Percentiles rank a stretch among this genome's conserved stretches.
Conservation (phyloP, 2,329 filamentous ascomycete species). For the Myriangium duriaei region DNA sequence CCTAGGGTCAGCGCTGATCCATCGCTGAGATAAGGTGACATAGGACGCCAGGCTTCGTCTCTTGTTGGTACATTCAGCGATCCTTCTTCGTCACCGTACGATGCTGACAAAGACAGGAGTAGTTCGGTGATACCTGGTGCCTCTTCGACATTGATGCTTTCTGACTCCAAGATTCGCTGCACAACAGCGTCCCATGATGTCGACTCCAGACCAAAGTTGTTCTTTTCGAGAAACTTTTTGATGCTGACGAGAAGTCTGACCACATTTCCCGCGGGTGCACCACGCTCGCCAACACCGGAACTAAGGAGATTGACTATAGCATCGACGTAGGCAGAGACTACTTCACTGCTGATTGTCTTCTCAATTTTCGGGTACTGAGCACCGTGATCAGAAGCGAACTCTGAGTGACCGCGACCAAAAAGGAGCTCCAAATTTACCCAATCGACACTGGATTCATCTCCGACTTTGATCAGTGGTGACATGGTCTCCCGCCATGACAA, state of each 20-base stretch:
- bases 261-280: slow-evolving; percentile 24
- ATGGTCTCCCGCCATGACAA: slow-evolving; percentile 32
- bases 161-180: slow-evolving; percentile 40
- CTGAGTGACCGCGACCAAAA: slow-evolving; percentile 8
- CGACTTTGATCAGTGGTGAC: slow-evolving; percentile 16
- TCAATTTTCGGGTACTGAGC: slow-evolving; percentile 17
- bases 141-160: slow-evolving; percentile 31
- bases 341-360: slow-evolving; percentile 45
- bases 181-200: slow-evolving; percentile 35
- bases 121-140: slow-evolving; percentile 28
- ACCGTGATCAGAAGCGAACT: not conserved
- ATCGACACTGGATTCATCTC: slow-evolving; percentile 16
- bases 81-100: slow-evolving; percentile 29
- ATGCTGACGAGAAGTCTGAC: slow-evolving; percentile 24
- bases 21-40: slow-evolving; percentile 32
- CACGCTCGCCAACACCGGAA: slow-evolving; percentile 30
- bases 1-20: slow-evolving; percentile 31
- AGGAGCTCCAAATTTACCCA: slow-evolving; percentile 23
- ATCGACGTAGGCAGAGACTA: slow-evolving; percentile 43
- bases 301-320: slow-evolving; percentile 35
- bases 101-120: slow-evolving; percentile 25
- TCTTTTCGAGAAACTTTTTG: slow-evolving; percentile 26
- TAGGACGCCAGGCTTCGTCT: slow-evolving; percentile 12
- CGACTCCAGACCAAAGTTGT: slow-evolving; percentile 28
- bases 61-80: slow-evolving; percentile 21